Evolutionary conservation across 75 land plant species (phyloP).

Genomic region (Sequoiadendron giganteum): DNA sequence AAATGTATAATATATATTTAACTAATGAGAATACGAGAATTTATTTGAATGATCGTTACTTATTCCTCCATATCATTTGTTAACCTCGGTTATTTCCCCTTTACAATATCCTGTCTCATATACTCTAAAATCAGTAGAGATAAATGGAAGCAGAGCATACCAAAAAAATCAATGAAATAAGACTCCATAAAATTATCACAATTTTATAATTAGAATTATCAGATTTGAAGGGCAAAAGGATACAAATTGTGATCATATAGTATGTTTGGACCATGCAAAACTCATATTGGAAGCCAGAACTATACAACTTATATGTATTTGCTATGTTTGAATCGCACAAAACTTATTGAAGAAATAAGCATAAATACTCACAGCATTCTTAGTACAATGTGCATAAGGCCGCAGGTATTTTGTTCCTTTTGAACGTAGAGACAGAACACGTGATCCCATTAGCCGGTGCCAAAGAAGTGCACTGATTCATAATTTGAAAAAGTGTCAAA

Average conservation of each 20-base stretch:
- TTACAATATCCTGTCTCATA: background rate
- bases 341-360: background rate
- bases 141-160: background rate
- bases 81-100: background rate
- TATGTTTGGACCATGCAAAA: background rate
- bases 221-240: background rate
- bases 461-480: conserved; percentile 77
- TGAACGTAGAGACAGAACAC: conserved; percentile 43
- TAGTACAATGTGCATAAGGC: conserved; percentile 76
- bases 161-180: background rate
- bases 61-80: background rate
- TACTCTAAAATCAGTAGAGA: background rate
- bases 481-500: background rate
- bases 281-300: background rate
- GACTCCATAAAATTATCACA: background rate
- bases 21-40: too few species aligned
- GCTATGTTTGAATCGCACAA: background rate
- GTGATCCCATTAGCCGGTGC: conserved; percentile 76
- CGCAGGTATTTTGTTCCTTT: conserved; percentile 52
- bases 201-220: background rate
- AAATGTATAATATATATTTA: background rate
- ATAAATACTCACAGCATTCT: conserved; percentile 21
- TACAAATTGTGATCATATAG: background rate
- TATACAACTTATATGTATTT: background rate
- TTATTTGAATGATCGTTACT: background rate